Evolutionary conservation across 2,329 filamentous ascomycete species (phyloP), one percentile per base, ranked within the genome.

Genomic region (Cercospora canescens): DNA sequence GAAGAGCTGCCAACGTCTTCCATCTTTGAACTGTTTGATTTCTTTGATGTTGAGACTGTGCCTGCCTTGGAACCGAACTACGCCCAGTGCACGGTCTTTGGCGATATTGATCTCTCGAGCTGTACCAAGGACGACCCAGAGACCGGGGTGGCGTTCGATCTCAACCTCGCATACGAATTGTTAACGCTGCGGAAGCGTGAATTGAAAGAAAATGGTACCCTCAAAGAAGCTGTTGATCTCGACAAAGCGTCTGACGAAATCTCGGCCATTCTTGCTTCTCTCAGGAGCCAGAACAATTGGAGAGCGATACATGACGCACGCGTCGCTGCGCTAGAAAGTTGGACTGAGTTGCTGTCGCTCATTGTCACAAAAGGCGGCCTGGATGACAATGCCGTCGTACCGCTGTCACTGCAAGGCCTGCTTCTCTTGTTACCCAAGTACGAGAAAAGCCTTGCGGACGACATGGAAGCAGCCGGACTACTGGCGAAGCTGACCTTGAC

Each of bases 11-110:
- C 83, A 30, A 91, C 93, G 65, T 86, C 90, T 0, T 93, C 91
- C 3, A 86, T 98, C 6, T 97, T 98, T 74, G 93, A 97, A 70
- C 85, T 98, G 24, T 95, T 96, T 73, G 95, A 99, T 79, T 98
- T 98, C 74, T 86, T 95, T 76, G 89, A 91, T 67, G 78, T 90
- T 11, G 84, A 87, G 56, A 82, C 89, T 41, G 78, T 80, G 0
- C 77, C 78, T 64, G 75, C 84, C 2, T 78, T 85, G 2, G 71
- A 72, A 21, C 70, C 73, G 28, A 61, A 87, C 88, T 5, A 80
- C 16, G 55, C 65, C n/a, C 63, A 67, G 28, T 68, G 91, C 21
- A 79, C 82, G 45, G 86, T 86, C 67, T 89, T 94, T 67, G 81
- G 81, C 18, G 88, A 89, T 48, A 77, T 96, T 26, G 88, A 94